phyloP scores from a whole-genome alignment of 768 basidiomycete species.

The Panaeolus papilionaceus region DNA sequence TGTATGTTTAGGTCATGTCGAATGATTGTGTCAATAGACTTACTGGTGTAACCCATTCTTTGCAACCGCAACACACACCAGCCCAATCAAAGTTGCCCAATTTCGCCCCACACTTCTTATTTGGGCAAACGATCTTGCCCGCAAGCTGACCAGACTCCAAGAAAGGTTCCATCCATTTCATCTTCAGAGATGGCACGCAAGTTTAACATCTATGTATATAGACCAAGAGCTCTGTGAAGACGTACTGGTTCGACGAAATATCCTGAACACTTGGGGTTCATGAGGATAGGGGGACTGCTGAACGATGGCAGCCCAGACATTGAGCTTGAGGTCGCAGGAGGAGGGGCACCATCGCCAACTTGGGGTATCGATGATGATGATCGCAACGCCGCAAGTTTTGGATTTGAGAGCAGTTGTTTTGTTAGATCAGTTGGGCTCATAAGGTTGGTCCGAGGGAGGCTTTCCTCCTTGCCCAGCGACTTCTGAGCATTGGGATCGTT shows the following conservation, averaged over 20 bases:
- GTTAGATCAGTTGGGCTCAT: constrained; percentile 46
- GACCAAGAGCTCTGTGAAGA: constrained; percentile 21
- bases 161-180: constrained; percentile 96
- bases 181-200: constrained; percentile 45
- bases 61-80: constrained; percentile 89
- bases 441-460: constrained; percentile 36
- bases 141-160: constrained; percentile 76
- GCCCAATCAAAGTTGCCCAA: constrained; percentile 98
- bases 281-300: constrained; percentile 69
- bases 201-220: background rate
- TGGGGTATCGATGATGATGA: constrained; percentile 21
- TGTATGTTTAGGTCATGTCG: background rate
- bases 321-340: constrained; percentile 1
- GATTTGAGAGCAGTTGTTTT: constrained; percentile 48
- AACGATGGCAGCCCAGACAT: constrained; percentile 31
- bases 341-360: constrained; percentile 8
- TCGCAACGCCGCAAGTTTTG: constrained; percentile 49
- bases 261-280: constrained; percentile 88
- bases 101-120: constrained; percentile 88
- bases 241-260: constrained; percentile 96
- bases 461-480: constrained; percentile 13
- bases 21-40: constrained; percentile 33
- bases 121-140: constrained; percentile 93
- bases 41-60: constrained; percentile 92
- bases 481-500: constrained; percentile 15